Conservation (phyloP, 1,284 basidiomycete species). For the Psilocybe mexicana region DNA sequence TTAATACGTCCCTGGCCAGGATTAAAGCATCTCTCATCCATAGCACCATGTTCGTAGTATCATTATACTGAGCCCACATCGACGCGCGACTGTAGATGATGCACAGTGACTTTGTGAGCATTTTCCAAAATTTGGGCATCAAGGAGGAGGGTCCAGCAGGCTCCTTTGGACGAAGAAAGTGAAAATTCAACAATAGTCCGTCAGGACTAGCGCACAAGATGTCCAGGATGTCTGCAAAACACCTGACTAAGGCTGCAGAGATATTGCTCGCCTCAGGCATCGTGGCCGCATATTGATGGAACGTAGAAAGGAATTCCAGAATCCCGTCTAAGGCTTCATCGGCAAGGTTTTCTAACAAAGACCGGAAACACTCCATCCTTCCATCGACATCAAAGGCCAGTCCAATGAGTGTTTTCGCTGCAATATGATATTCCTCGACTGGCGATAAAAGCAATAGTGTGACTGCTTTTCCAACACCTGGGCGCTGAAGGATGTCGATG, state of each 20-base stretch:
- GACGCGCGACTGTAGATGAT: slow-evolving; percentile 85
- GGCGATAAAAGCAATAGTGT: slow-evolving; percentile 81
- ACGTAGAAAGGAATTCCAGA: slow-evolving; percentile 62
- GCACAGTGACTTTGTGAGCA: slow-evolving; percentile 79
- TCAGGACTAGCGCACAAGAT: slow-evolving; percentile 75
- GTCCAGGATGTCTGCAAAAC: slow-evolving; percentile 89
- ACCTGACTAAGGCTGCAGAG: slow-evolving; percentile 86
- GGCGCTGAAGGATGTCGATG: slow-evolving; percentile 50
- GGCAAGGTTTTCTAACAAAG: slow-evolving; percentile 67
- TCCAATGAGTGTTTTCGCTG: slow-evolving; percentile 75
- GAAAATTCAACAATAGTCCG: slow-evolving; percentile 62
- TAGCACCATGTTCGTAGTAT: slow-evolving; percentile 81
- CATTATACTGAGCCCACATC: slow-evolving; percentile 79
- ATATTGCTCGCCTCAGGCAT: slow-evolving; percentile 85
- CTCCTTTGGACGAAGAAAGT: slow-evolving; percentile 54
- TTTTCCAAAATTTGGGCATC: slow-evolving; percentile 77
- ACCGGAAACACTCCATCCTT: slow-evolving; percentile 83
- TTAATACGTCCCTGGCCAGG: slow-evolving; percentile 83
- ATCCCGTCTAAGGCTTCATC: slow-evolving; percentile 70
- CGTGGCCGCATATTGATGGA: slow-evolving; percentile 58
- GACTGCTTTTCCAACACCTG: slow-evolving; percentile 55
- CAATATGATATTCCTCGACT: slow-evolving; percentile 67
- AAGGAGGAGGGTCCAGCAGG: slow-evolving; percentile 46
- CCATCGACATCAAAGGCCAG: slow-evolving; percentile 85
- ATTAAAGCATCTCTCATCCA: slow-evolving; percentile 98